Evolutionary conservation across 305 asterid genomes (phyloP), one percentile per base, ranked within the genome.

Genomic region (Fraxinus baroniana): DNA sequence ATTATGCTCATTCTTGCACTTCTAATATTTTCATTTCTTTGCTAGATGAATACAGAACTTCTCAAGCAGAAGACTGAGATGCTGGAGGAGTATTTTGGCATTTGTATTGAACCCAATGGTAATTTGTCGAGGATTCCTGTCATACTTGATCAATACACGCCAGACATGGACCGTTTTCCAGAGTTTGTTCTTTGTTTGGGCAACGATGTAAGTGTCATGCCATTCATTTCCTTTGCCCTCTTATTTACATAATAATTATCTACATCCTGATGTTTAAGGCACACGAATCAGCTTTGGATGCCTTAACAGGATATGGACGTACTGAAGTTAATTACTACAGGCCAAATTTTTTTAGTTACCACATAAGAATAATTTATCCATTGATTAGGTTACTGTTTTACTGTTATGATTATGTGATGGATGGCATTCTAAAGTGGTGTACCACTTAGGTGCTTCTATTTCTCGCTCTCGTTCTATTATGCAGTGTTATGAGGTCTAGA

Each of bases 151-250:
- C 98, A 94, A 85, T 94, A 96, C 92, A 93, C 98, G 1, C 98
- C 99, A 77, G 98, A 96, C 87, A 93, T 93, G 98, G 99, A 94
- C 87, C 97, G 95, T 82, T 92, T 93, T 75, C 99, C 99, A 37
- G 99, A 96, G 82, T 12, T 44, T 44, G 52, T 44, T 44, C 52
- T 44, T 44, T 44, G 52, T 44, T 44, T 44, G 52, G 52, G 52
- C 17, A 44, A 44, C 52, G 52, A 44, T 12, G 52, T 94, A 88
- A 91, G 98, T 91, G 85, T 71, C 81, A 24, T 78, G 24, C 79
- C 35, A 68, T 86, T 82, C 44, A 15, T 79, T 39, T 84, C 64
- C 35, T 49, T 78, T 79, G 81, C 74, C 72, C 39, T 68, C 4
- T 79, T 64, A 24, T 28, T 74, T 22, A 13, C 64, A 33, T 33